Conservation (phyloP, 148 eudicot genomes). For the Cornus controversa region DNA sequence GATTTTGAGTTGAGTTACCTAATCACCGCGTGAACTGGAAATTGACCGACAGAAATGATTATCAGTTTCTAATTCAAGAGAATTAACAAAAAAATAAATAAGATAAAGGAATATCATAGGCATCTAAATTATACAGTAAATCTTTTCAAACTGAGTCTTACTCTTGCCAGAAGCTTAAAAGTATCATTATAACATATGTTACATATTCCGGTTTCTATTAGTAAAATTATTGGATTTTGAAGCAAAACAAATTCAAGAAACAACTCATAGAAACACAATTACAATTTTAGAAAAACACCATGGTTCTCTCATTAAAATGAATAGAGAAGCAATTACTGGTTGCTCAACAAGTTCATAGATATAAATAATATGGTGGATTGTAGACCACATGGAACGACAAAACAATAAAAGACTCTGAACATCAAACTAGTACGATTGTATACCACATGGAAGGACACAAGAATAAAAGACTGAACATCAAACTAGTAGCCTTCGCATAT, state of each 20-base stretch:
- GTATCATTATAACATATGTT: neutral
- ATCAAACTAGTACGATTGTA: neutral
- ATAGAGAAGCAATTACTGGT: neutral
- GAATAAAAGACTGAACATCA: no score
- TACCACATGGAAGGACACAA: no score
- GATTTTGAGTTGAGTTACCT: neutral
- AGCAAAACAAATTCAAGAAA: neutral
- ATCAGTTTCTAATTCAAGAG: neutral
- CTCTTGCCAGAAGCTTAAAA: neutral
- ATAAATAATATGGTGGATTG: neutral
- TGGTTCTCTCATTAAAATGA: neutral
- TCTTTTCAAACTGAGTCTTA: neutral
- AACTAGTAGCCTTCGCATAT: no score
- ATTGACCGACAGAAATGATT: neutral
- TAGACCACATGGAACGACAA: neutral
- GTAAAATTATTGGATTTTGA: neutral
- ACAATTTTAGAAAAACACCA: no score
- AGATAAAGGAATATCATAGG: neutral
- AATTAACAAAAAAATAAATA: neutral
- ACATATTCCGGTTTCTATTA: neutral
- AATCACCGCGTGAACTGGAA: neutral
- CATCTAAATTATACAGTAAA: neutral
- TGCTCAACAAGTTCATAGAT: neutral
- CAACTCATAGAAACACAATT: neutral
- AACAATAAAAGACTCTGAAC: neutral